Evolutionary conservation across 2,329 filamentous ascomycete genomes (phyloP), one percentile per base, ranked within the genome.

Genomic region (Blumeria hordei): DNA sequence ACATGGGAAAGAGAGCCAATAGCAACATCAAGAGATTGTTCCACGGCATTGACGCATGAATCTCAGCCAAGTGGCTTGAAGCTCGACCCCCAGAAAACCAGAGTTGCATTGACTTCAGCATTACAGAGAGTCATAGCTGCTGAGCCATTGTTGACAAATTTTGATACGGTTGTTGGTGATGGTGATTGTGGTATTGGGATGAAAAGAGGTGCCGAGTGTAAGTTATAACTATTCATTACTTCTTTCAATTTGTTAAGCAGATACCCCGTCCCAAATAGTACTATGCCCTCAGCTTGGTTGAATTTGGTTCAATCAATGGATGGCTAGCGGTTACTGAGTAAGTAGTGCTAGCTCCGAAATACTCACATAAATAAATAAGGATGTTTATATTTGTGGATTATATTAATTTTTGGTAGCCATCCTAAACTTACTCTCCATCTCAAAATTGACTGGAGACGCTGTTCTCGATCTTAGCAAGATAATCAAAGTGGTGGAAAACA

Each of bases 101-200:
- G 72, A 59, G 73, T 70, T 54, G 72, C 71, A 28, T 69, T 83
- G 43, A 70, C 68, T 43, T 68, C 70, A 35, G 81, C 72, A 16
- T 70, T 84, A 6, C 67, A 78, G 43, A 70, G 71, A 55, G 64
- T 84, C 35, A 81, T 84, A 59, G 70, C 67, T 3, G 78, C 77
- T 2, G 81, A 85, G 62, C 74, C 78, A 8, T 73, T 80, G 44
- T 71, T 85, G 55, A 85, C 81, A 10, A 74, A 70, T 55, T 85
- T 75, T 63, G 81, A 85, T 64, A 83, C 80, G 2, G 75, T 83
- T 41, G 80, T 84, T 54, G 81, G 81, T 35, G 81, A 85, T 62
- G 81, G 81, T 35, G 81, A 85, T 66, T 85, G 81, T 62, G 81
- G 81, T 12, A 76, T 81, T 43, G 80, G 79, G 21, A 70, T 85